A percentile compares a stretch with the other conserved stretches of the same genome.
Conservation (phyloP, 345 rosid genomes). For the Eutrema yunnanense region DNA sequence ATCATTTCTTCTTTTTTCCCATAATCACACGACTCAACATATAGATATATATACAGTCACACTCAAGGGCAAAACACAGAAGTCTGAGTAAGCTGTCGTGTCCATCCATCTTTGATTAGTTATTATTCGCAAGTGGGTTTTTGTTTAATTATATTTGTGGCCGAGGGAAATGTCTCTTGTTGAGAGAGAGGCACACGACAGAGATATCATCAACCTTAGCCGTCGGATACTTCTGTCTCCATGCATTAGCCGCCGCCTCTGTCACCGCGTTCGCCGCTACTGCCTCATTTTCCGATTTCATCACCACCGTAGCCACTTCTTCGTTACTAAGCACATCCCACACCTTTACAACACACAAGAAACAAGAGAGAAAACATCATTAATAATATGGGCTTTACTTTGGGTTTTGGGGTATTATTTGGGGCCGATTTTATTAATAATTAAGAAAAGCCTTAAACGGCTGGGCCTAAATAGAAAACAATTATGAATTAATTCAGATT, state of each 20-base stretch:
- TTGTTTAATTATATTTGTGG: neutral
- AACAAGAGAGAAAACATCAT: neutral
- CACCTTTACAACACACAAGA: constrained; percentile 31
- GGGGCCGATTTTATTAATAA: neutral
- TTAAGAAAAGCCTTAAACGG: neutral
- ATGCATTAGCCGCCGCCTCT: constrained; percentile 53
- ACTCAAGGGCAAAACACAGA: neutral
- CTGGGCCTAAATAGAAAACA: neutral
- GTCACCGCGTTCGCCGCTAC: constrained; percentile 56
- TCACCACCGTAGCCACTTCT: constrained; percentile 48
- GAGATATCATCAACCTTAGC: constrained; percentile 68
- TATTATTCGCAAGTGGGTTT: neutral
- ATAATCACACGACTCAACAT: neutral
- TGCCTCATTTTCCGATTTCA: constrained; percentile 35
- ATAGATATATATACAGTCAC: neutral
- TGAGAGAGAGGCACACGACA: constrained; percentile 55
- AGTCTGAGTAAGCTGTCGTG: constrained; percentile 7
- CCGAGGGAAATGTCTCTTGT: neutral
- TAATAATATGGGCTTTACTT: neutral
- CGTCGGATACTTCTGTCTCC: constrained; percentile 59
- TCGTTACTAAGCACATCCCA: constrained; percentile 79
- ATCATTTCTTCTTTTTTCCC: neutral
- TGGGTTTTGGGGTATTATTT: neutral
- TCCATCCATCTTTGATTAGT: neutral
- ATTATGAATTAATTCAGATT: neutral